Evolutionary conservation across 495 filamentous ascomycete species (phyloP).

Genomic region (Aspergillus haitiensis): DNA sequence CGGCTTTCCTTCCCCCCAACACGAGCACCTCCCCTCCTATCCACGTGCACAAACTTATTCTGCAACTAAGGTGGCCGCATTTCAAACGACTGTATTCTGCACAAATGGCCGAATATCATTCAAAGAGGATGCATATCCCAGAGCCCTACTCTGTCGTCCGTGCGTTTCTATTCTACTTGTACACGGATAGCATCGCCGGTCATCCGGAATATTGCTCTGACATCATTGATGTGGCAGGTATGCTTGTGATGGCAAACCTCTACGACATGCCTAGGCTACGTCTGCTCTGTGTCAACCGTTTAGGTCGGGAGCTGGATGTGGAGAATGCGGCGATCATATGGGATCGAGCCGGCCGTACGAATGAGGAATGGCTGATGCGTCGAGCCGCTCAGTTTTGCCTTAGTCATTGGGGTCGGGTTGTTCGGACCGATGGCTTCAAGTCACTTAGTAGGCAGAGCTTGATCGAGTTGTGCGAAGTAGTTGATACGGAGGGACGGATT

Average conservation of each 20-base stretch:
- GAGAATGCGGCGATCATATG: constrained; percentile 94
- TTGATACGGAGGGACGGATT: constrained; percentile 86
- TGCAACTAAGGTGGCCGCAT: constrained; percentile 94
- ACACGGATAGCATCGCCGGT: constrained; percentile 85
- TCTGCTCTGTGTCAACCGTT: constrained; percentile 81
- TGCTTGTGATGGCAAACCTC: constrained; percentile 95
- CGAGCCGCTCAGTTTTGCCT: constrained; percentile 86
- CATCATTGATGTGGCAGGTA: constrained; percentile 84
- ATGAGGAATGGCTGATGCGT: constrained; percentile 88
- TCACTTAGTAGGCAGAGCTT: constrained; percentile 72
- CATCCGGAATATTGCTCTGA: constrained; percentile 64
- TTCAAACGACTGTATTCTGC: constrained; percentile 86
- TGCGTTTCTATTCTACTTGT: constrained; percentile 93
- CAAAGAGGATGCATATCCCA: constrained; percentile 94
- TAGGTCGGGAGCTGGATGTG: constrained; percentile 86
- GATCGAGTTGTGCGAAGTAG: constrained; percentile 88
- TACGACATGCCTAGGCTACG: constrained; percentile 94
- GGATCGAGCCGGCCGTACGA: constrained; percentile 86
- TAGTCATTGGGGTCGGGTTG: constrained; percentile 91
- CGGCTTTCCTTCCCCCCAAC: constrained; percentile 62
- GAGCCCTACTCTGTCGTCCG: constrained; percentile 94
- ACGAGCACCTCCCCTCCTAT: constrained; percentile 78
- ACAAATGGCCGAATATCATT: constrained; percentile 96
- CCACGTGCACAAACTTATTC: constrained; percentile 85
- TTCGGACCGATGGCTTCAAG: constrained; percentile 83